Conservation (phyloP, 768 basidiomycete genomes). For the Suillus decipiens region DNA sequence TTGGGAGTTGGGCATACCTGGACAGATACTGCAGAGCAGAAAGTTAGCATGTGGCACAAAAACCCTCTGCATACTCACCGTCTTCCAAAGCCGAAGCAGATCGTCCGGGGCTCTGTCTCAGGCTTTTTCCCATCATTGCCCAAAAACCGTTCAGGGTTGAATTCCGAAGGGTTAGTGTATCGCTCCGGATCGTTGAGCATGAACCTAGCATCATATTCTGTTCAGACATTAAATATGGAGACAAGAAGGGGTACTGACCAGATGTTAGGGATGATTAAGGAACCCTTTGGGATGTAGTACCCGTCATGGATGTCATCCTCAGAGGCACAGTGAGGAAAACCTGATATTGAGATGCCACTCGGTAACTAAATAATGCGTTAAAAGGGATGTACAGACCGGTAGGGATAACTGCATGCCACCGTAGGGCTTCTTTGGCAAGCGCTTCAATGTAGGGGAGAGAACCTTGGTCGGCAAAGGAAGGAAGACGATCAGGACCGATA, state of each 20-base stretch:
- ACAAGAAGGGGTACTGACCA: slow-evolving; percentile 17
- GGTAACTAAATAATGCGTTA: slow-evolving; percentile 36
- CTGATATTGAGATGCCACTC: slow-evolving; percentile 14
- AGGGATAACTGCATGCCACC: slow-evolving; percentile 44
- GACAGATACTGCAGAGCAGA: slow-evolving; percentile 10
- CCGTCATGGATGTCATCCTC: slow-evolving; percentile 65
- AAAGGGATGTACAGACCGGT: slow-evolving; percentile 40
- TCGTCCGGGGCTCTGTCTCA: slow-evolving; percentile 53
- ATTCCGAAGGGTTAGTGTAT: slow-evolving; percentile 50
- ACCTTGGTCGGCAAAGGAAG: slow-evolving; percentile 58
- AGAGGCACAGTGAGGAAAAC: slow-evolving; percentile 50
- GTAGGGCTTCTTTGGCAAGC: slow-evolving; percentile 56
- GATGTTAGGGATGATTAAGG: slow-evolving; percentile 26
- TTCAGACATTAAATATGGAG: slow-evolving; percentile 13
- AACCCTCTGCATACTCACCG: slow-evolving; percentile 34
- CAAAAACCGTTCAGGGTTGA: slow-evolving; percentile 58
- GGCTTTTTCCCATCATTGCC: slow-evolving; percentile 25
- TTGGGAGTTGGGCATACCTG: slow-evolving; percentile 3
- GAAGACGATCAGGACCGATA: slow-evolving; percentile 59
- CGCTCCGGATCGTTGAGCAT: slow-evolving; percentile 26
- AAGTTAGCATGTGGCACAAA: slow-evolving; percentile 10
- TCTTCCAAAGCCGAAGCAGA: slow-evolving; percentile 68
- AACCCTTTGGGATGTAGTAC: slow-evolving; percentile 57
- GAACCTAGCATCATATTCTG: slow-evolving; percentile 17
- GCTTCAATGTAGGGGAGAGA: slow-evolving; percentile 63